Conservation (phyloP, 768 basidiomycete genomes). For the Trametes elegans region DNA sequence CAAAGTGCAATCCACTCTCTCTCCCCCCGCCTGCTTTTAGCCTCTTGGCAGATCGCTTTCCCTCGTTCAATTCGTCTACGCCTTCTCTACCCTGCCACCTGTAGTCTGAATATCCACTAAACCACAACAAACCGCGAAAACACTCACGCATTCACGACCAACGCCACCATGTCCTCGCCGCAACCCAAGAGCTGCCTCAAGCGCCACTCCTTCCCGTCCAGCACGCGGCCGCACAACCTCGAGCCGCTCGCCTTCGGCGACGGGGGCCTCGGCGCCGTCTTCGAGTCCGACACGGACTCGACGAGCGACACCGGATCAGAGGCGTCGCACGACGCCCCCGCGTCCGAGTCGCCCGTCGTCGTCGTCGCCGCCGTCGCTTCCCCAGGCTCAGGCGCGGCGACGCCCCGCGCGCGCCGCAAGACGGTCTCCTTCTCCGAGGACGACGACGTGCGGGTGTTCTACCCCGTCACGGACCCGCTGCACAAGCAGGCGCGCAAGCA, state of each 20-base stretch:
- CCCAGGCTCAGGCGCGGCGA: background rate
- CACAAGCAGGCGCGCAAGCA: constrained; percentile 4
- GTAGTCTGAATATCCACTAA: background rate
- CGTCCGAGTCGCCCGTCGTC: no score
- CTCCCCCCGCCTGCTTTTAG: background rate
- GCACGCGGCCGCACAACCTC: background rate
- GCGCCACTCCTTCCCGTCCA: constrained; percentile 6
- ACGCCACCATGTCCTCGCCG: constrained; percentile 5
- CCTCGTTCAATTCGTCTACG: no score
- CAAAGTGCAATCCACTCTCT: background rate
- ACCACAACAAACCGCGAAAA: background rate
- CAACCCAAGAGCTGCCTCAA: constrained; percentile 17
- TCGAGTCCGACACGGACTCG: background rate
- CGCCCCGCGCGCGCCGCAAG: constrained; percentile 3
- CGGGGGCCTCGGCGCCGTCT: background rate
- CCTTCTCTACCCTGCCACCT: background rate
- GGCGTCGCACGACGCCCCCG: background rate
- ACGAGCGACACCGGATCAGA: background rate
- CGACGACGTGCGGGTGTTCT: constrained; percentile 10
- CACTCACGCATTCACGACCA: background rate
- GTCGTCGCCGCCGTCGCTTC: background rate
- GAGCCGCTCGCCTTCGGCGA: background rate
- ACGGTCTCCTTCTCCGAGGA: constrained; percentile 18
- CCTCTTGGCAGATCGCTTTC: background rate
- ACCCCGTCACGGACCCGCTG: constrained; percentile 7